Evolutionary conservation across 805 yeast species (phyloP).

Genomic region (Maudiozyma serrabonitensis): DNA sequence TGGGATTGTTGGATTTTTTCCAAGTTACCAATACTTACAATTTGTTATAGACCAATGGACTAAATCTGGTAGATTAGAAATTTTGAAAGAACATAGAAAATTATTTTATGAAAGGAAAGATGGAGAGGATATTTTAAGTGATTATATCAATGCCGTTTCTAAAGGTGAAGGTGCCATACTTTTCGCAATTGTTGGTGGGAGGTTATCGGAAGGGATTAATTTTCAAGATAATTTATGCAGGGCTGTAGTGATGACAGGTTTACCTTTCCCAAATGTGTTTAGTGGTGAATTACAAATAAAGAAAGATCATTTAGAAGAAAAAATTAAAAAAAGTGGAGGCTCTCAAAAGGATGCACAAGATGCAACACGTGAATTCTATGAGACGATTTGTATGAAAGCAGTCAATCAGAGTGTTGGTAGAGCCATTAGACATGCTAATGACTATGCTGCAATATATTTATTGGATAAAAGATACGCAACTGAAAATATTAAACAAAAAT

Average conservation of each 20-base stretch:
- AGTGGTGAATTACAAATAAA: constrained; percentile 76
- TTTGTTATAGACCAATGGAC: constrained; percentile 48
- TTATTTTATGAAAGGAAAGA: constrained; percentile 49
- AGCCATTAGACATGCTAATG: constrained; percentile 75
- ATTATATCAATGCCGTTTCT: constrained; percentile 39
- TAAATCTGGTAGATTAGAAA: constrained; percentile 22
- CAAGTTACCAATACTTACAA: constrained; percentile 68
- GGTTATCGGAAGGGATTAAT: constrained; percentile 87
- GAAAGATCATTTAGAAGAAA: constrained; percentile 49
- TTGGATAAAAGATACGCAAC: constrained; percentile 54
- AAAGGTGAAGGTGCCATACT: constrained; percentile 48
- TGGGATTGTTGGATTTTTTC: constrained; percentile 76
- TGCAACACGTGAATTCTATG: constrained; percentile 52
- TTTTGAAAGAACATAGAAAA: constrained; percentile 33
- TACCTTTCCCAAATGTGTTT: constrained; percentile 80
- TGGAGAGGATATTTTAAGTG: constrained; percentile 38
- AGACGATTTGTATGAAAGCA: constrained; percentile 80
- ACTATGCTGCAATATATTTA: constrained; percentile 67
- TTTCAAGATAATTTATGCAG: constrained; percentile 83
- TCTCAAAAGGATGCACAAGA: constrained; percentile 36
- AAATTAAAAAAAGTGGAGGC: constrained; percentile 40
- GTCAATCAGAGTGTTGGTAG: constrained; percentile 91
- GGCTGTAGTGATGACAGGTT: constrained; percentile 75
- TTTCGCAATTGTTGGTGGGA: constrained; percentile 86
- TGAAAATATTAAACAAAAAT: constrained; percentile 40